phyloP scores from a whole-genome alignment of 139 green algal genomes.

The Trebouxia sp. region DNA sequence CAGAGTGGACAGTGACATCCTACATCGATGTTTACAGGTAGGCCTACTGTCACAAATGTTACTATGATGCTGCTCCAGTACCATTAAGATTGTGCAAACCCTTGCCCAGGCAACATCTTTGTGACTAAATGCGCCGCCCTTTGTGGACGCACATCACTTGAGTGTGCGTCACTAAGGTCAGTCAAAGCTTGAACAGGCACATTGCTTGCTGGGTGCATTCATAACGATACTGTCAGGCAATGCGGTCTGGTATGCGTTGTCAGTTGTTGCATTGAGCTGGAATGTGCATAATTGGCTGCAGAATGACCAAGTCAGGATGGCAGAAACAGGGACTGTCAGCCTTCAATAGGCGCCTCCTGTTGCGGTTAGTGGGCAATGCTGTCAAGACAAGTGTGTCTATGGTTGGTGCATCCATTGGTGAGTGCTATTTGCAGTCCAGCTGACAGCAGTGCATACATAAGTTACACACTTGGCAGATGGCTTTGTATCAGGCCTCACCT shows the following conservation, averaged over 20 bases:
- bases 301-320: not conserved
- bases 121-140: too few species aligned
- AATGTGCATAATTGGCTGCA: not conserved
- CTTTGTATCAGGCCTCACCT: too few species aligned
- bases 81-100: too few species aligned
- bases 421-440: too few species aligned
- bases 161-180: too few species aligned
- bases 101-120: not conserved
- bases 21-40: conserved; percentile 13
- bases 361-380: not conserved
- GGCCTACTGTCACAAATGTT: not conserved
- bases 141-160: too few species aligned
- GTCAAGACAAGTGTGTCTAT: not conserved
- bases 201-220: too few species aligned
- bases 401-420: not conserved
- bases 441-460: too few species aligned
- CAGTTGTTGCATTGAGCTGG: not conserved
- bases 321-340: not conserved
- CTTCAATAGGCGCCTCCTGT: not conserved
- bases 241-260: not conserved
- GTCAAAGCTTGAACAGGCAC: too few species aligned
- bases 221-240: too few species aligned
- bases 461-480: not conserved
- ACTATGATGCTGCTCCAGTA: too few species aligned
- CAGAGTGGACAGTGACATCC: conserved; percentile 20